phyloP scores from a whole-genome alignment of 805 yeast species.

The Schizosaccharomyces octosporus region DNA sequence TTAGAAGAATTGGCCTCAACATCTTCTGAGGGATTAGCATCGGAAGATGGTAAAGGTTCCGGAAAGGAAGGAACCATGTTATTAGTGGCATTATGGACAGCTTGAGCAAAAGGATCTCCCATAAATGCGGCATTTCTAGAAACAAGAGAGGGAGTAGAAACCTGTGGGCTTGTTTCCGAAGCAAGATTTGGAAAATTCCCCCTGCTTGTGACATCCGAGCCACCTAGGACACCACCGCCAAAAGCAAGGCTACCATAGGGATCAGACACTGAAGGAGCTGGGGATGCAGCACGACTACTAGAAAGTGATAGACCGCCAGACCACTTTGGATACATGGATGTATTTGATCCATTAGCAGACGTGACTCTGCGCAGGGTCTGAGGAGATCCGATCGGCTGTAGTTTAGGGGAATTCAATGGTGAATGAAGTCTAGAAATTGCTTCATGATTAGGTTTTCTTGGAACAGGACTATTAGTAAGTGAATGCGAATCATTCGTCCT shows the following conservation, averaged over 20 bases:
- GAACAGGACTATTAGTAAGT: not conserved
- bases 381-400: not conserved
- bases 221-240: not conserved
- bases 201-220: not conserved
- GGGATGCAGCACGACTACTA: not conserved
- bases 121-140: not conserved
- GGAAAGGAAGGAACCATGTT: not conserved
- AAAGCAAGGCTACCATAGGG: not conserved
- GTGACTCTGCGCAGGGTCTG: not conserved
- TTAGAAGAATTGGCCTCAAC: not conserved
- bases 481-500: not conserved
- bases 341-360: not conserved
- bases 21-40: not conserved
- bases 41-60: not conserved
- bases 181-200: not conserved
- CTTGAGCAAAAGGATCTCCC: not conserved
- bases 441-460: not conserved
- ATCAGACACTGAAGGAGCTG: not conserved
- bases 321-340: not conserved
- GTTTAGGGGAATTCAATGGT: not conserved
- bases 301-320: not conserved
- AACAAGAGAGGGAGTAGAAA: not conserved
- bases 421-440: not conserved
- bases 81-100: not conserved
- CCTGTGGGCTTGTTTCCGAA: not conserved